Conservation (phyloP, 2,329 filamentous ascomycete genomes). For the Alternaria sp. region DNA sequence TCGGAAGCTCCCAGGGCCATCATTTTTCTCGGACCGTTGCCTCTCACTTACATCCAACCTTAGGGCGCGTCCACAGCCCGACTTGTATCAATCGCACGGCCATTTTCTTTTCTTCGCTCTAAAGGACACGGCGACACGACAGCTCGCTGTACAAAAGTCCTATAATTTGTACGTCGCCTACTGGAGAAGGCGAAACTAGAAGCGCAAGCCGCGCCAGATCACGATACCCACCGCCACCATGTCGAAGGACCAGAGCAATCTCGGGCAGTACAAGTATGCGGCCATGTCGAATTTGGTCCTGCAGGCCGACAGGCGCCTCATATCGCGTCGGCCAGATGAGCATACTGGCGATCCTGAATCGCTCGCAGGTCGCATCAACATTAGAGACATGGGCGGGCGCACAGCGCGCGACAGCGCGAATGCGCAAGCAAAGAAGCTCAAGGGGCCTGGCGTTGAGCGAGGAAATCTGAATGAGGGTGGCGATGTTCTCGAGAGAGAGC, state of each 20-base stretch:
- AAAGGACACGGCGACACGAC: constrained; percentile 15
- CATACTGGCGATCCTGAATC: constrained; percentile 97
- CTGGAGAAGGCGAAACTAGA: constrained; percentile 18
- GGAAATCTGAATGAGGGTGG: constrained; percentile 81
- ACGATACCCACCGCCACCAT: constrained; percentile 33
- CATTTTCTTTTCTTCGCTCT: constrained; percentile 17
- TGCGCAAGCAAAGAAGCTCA: constrained; percentile 76
- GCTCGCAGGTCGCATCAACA: constrained; percentile 89
- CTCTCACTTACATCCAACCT: constrained; percentile 28
- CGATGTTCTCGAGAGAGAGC: constrained; percentile 83
- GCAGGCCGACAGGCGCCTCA: constrained; percentile 97
- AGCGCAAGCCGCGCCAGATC: constrained; percentile 33
- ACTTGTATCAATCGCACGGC: constrained; percentile 17
- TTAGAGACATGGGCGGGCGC: constrained; percentile 91
- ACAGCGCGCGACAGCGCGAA: constrained; percentile 82
- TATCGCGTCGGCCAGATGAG: constrained; percentile 91
- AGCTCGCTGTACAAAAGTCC: constrained; percentile 16
- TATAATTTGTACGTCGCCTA: constrained; percentile 13
- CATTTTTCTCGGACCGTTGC: constrained; percentile 23
- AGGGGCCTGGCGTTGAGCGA: constrained; percentile 74
- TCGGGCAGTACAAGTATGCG: constrained; percentile 98
- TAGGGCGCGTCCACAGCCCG: constrained; percentile 38
- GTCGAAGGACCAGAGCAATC: constrained; percentile 63
- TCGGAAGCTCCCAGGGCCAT: constrained; percentile 17
- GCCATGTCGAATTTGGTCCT: constrained; percentile 99